Percentiles rank a stretch among this genome's conserved stretches.
Conservation (phyloP, 352 stramenopile genomes). For the Pythium apleroticum region DNA sequence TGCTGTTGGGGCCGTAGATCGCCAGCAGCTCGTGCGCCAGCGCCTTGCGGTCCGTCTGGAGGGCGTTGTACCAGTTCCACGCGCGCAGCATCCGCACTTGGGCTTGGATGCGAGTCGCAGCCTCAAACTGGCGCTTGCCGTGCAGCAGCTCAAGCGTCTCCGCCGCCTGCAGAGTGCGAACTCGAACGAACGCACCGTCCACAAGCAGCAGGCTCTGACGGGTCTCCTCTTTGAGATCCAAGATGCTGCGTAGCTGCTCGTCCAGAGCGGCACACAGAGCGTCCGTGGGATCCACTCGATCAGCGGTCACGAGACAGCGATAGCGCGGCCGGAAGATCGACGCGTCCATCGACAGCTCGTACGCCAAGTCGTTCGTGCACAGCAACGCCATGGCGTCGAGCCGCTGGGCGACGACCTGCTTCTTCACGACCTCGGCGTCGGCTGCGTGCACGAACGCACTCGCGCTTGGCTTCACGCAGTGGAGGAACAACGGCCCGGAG, state of each 20-base stretch:
- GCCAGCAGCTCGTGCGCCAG: slow-evolving; percentile 20
- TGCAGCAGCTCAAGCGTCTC: slow-evolving; percentile 28
- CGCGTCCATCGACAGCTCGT: slow-evolving; percentile 11
- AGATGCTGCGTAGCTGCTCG: neutral
- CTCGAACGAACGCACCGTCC: neutral
- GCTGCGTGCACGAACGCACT: slow-evolving; percentile 2
- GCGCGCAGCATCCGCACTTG: slow-evolving; percentile 11
- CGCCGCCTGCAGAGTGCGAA: slow-evolving; percentile 14
- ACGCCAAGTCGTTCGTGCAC: neutral
- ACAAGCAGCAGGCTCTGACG: neutral
- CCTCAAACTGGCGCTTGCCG: slow-evolving; percentile 16
- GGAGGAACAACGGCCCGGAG: slow-evolving; percentile 19
- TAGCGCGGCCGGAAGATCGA: slow-evolving; percentile 17
- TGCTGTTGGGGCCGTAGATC: slow-evolving; percentile 26
- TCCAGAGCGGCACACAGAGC: slow-evolving; percentile 1
- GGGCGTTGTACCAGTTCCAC: slow-evolving; percentile 18
- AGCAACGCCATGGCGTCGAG: slow-evolving; percentile 9
- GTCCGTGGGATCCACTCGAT: neutral
- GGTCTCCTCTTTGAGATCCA: slow-evolving; percentile 2
- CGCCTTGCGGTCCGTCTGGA: slow-evolving; percentile 19
- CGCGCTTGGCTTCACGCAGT: slow-evolving; percentile 24
- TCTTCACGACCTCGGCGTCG: slow-evolving; percentile 12
- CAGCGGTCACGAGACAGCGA: slow-evolving; percentile 5
- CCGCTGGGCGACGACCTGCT: slow-evolving; percentile 24
- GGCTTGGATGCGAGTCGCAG: slow-evolving; percentile 22